Conservation (phyloP, 1,284 basidiomycete genomes). For the Rhizoctonia solani region DNA sequence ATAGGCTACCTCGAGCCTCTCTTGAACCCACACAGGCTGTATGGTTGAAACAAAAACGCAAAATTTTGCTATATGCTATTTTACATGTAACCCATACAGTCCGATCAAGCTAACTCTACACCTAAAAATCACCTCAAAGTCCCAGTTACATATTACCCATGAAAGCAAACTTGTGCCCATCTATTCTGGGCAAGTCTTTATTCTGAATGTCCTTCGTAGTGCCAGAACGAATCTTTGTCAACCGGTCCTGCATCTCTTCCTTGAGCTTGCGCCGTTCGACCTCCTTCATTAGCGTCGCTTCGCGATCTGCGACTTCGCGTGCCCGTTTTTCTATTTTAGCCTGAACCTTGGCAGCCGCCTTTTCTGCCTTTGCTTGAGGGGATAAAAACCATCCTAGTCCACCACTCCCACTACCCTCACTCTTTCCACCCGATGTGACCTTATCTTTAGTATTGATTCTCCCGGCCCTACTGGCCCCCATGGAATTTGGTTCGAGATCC, state of each 20-base stretch:
- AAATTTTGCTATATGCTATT: background rate
- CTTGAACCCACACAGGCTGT: too few species aligned
- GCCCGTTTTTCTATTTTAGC: constrained; percentile 32
- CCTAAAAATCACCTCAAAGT: background rate
- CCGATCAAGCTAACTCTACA: too few species aligned
- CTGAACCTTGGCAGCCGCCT: constrained; percentile 29
- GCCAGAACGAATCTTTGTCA: constrained; percentile 15
- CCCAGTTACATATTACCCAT: constrained; percentile 28
- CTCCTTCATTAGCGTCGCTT: constrained; percentile 11
- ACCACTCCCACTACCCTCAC: constrained; percentile 7
- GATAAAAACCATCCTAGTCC: constrained; percentile 25
- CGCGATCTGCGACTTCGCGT: constrained; percentile 28
- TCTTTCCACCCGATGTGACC: constrained; percentile 5
- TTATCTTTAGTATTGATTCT: background rate
- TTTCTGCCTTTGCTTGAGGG: constrained; percentile 31
- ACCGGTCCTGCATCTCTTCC: constrained; percentile 28
- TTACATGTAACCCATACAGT: background rate
- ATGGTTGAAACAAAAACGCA: too few species aligned
- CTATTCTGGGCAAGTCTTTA: constrained; percentile 19
- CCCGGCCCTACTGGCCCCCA: background rate
- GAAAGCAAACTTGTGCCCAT: constrained; percentile 27
- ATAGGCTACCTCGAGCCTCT: too few species aligned
- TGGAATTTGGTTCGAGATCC: background rate
- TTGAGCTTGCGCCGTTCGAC: constrained; percentile 21
- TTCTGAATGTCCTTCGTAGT: background rate